phyloP scores from a whole-genome alignment of 495 filamentous ascomycete species.

The Cairneyella variabilis region DNA sequence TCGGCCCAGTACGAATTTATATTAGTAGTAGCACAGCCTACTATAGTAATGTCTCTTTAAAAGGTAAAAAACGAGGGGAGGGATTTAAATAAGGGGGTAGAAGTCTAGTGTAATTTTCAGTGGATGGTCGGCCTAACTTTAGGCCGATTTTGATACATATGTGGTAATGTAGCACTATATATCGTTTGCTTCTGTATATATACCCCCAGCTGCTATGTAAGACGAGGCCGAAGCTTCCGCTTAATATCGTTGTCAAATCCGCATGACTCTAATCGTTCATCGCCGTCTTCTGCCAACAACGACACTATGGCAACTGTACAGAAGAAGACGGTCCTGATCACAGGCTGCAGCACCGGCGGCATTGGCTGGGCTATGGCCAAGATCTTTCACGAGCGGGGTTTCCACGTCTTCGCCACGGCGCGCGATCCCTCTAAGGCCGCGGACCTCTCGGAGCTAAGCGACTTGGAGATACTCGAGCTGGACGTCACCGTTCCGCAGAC shows the following conservation, averaged over 20 bases:
- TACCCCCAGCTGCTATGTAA: not conserved
- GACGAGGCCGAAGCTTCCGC: not conserved
- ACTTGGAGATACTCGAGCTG: constrained; percentile 39
- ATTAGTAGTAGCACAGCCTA: no score
- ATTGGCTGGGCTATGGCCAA: constrained; percentile 15
- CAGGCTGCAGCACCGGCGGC: constrained; percentile 41
- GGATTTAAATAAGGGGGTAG: no score
- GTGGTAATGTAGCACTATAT: not conserved
- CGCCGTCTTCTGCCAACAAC: not conserved
- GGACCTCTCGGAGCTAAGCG: constrained; percentile 26
- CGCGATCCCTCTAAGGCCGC: constrained; percentile 36
- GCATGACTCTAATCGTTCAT: not conserved
- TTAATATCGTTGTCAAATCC: not conserved
- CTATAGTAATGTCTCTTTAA: no score
- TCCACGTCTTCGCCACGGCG: constrained; percentile 38
- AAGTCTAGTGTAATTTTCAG: no score
- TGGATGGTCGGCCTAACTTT: no score
- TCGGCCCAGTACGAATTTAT: no score
- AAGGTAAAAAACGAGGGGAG: no score
- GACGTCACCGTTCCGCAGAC: constrained; percentile 40
- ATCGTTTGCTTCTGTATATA: not conserved
- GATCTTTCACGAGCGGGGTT: constrained; percentile 29
- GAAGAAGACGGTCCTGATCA: constrained; percentile 31
- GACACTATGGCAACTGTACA: not conserved
- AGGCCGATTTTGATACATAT: no score